phyloP scores from a whole-genome alignment of 306 rosid genomes.

The Dalbergia cultrata region DNA sequence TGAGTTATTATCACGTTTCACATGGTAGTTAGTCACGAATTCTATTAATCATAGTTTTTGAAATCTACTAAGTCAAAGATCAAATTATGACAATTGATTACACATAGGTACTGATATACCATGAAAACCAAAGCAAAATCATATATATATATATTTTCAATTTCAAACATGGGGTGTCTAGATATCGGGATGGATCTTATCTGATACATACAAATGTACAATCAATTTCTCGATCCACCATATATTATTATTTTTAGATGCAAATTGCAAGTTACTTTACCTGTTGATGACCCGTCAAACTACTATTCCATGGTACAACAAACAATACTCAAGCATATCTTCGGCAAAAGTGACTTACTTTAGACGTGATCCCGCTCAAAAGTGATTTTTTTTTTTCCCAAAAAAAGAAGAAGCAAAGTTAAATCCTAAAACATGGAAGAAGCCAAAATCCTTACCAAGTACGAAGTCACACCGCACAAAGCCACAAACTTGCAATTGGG shows the following conservation, averaged over 20 bases:
- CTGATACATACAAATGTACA: too few relatives aligned
- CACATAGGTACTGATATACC: too few relatives aligned
- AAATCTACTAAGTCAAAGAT: too few relatives aligned
- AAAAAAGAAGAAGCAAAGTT: conserved; percentile 23
- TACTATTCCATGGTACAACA: conserved; percentile 16
- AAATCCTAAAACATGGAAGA: conserved; percentile 20
- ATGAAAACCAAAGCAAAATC: too few relatives aligned
- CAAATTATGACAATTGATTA: too few relatives aligned
- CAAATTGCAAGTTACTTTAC: conserved; percentile 19
- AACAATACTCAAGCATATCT: conserved; percentile 33
- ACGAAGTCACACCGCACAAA: conserved; percentile 52
- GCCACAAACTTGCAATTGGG: conserved; percentile 33
- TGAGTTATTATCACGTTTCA: too few relatives aligned
- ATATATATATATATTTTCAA: too few relatives aligned
- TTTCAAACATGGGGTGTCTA: too few relatives aligned
- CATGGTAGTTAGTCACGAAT: too few relatives aligned
- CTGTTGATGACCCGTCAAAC: conserved; percentile 1
- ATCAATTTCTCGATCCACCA: too few relatives aligned
- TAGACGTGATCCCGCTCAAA: conserved; percentile 41
- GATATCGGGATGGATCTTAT: too few relatives aligned
- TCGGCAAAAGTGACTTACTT: conserved; percentile 37
- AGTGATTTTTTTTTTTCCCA: background rate
- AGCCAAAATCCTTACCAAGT: conserved; percentile 40
- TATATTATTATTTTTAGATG: background rate
- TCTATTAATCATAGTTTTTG: too few relatives aligned